Evolutionary conservation across 768 basidiomycete genomes (phyloP).

Genomic region (Dendrothele bispora): DNA sequence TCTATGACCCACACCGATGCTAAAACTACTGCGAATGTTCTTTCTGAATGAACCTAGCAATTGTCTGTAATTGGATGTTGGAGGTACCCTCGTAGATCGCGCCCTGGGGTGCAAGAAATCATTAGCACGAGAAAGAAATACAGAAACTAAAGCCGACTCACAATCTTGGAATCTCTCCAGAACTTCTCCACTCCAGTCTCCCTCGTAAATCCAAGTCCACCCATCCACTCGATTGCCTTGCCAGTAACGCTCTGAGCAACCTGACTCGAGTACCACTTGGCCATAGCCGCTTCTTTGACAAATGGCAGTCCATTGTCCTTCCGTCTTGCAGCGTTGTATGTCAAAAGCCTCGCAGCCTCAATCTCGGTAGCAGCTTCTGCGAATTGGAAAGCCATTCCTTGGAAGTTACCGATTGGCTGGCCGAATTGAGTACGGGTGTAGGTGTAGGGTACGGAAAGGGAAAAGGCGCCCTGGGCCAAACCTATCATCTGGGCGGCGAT

Average conservation of each 20-base stretch:
- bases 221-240: constrained; percentile 93
- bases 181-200: constrained; percentile 97
- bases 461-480: constrained; percentile 95
- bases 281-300: constrained; percentile 96
- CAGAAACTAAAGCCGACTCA: constrained; percentile 33
- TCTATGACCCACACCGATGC: no score
- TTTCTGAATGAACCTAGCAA: constrained; percentile 89
- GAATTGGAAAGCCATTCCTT: constrained; percentile 95
- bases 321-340: constrained; percentile 94
- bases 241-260: constrained; percentile 90
- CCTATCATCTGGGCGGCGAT: constrained; percentile 99
- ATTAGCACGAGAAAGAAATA: not conserved
- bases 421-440: constrained; percentile 95
- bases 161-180: constrained; percentile 96
- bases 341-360: constrained; percentile 85
- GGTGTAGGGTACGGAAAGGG: constrained; percentile 93
- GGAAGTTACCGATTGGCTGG: constrained; percentile 90
- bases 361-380: constrained; percentile 89
- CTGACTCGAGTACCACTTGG: constrained; percentile 89
- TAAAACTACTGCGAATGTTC: no score
- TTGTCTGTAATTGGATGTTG: constrained; percentile 98
- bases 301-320: constrained; percentile 90
- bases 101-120: constrained; percentile 53
- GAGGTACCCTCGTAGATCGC: constrained; percentile 94
- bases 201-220: constrained; percentile 88